phyloP scores from a whole-genome alignment of 2,329 filamentous ascomycete genomes.

The Diplodia scrobiculata region DNA sequence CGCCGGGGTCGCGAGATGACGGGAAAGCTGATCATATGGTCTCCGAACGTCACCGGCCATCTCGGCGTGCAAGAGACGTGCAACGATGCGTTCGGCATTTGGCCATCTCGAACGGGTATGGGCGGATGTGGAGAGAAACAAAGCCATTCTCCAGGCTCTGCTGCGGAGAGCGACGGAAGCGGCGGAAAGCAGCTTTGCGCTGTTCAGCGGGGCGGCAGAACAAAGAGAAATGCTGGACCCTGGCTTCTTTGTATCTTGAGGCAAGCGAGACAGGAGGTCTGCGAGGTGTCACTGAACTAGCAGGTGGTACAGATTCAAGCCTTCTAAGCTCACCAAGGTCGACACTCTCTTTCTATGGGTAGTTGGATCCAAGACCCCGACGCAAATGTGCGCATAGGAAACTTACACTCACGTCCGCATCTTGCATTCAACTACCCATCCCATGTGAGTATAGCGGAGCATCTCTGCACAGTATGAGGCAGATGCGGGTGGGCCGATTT shows the following conservation, averaged over 20 bases:
- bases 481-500: too few relatives aligned
- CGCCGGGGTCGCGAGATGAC: constrained; percentile 38
- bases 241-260: constrained; percentile 20
- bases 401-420: too few relatives aligned
- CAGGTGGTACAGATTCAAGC: too few relatives aligned
- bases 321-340: too few relatives aligned
- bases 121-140: constrained; percentile 12
- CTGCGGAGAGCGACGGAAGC: constrained; percentile 21
- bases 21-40: constrained; percentile 33
- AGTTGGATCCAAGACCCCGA: too few relatives aligned
- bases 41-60: constrained; percentile 15
- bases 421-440: too few relatives aligned
- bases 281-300: too few relatives aligned
- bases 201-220: constrained; percentile 15
- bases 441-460: too few relatives aligned
- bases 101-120: constrained; percentile 1
- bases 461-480: too few relatives aligned
- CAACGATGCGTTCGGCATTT: constrained; percentile 15
- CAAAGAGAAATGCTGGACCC: constrained; percentile 12
- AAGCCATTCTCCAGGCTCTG: constrained; percentile 15
- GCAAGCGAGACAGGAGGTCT: background rate
- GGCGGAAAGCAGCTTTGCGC: constrained; percentile 8
- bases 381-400: too few relatives aligned
- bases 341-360: too few relatives aligned
- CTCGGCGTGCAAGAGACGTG: constrained; percentile 22